Conservation (phyloP, 2,329 filamentous ascomycete genomes). For the Ophiostoma ulmi region DNA sequence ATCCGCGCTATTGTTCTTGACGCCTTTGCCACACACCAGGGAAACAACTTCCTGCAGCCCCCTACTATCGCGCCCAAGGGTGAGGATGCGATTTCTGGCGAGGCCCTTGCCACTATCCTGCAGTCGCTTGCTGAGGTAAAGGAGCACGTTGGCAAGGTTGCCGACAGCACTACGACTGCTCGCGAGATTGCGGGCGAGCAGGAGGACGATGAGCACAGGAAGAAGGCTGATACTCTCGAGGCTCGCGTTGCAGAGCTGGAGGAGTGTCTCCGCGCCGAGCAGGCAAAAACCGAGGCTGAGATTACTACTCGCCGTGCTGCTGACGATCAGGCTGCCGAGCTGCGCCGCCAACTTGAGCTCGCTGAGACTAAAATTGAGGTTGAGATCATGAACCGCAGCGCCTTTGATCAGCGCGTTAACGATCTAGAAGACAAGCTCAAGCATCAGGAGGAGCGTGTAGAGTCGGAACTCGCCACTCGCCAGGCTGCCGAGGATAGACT, state of each 20-base stretch:
- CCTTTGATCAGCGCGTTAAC: conserved; percentile 56
- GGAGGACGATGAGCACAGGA: conserved; percentile 42
- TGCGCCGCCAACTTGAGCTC: conserved; percentile 50
- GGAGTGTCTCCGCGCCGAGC: conserved; percentile 47
- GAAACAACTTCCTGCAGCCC: conserved; percentile 15
- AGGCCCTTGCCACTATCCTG: conserved; percentile 50
- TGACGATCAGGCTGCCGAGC: conserved; percentile 50
- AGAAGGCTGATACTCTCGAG: conserved; percentile 55
- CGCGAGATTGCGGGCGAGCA: conserved; percentile 40
- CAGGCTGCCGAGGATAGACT: conserved; percentile 67
- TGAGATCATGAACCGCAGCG: conserved; percentile 56
- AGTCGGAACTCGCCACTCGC: conserved; percentile 58
- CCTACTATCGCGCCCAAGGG: conserved; percentile 2
- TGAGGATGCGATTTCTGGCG: conserved; percentile 27
- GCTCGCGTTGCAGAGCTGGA: conserved; percentile 57
- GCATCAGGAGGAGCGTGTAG: conserved; percentile 57
- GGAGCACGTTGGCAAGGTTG: conserved; percentile 46
- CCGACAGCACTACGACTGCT: conserved; percentile 43
- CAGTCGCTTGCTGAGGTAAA: conserved; percentile 63
- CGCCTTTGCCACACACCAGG: conserved; percentile 58
- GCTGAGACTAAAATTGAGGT: conserved; percentile 56
- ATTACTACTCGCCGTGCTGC: conserved; percentile 45
- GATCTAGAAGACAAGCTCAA: conserved; percentile 66
- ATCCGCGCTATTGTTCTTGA: conserved; percentile 71
- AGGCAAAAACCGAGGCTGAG: conserved; percentile 47